phyloP scores from a whole-genome alignment of 139 green algal species.

The Eudorina sp. region DNA sequence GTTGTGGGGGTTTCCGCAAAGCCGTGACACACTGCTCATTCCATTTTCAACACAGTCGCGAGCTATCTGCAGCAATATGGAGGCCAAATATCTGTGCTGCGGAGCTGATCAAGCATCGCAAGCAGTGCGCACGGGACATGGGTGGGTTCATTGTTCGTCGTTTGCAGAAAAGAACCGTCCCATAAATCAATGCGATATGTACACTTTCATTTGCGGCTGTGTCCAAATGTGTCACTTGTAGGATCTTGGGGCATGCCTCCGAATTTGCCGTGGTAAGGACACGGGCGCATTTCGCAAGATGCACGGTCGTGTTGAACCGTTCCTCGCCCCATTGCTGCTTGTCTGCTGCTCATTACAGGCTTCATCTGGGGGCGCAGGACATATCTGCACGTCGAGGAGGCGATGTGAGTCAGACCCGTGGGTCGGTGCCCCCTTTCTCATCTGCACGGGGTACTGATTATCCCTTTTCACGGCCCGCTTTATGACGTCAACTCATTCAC shows the following conservation, averaged over 20 bases:
- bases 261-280: too few relatives aligned
- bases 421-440: too few relatives aligned
- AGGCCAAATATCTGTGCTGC: constrained; percentile 42
- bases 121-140: constrained; percentile 18
- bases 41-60: constrained; percentile 22
- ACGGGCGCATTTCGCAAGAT: too few relatives aligned
- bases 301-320: too few relatives aligned
- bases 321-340: too few relatives aligned
- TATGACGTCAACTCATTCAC: too few relatives aligned
- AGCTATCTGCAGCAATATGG: constrained; percentile 61
- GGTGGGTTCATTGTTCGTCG: constrained; percentile 19
- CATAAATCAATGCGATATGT: too few relatives aligned
- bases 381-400: constrained; percentile 63
- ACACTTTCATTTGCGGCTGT: too few relatives aligned
- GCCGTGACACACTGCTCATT: not conserved
- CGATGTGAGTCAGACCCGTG: constrained; percentile 39
- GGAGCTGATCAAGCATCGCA: constrained; percentile 48
- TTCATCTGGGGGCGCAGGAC: constrained; percentile 30
- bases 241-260: too few relatives aligned
- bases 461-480: not conserved
- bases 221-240: too few relatives aligned
- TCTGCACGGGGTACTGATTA: not conserved
- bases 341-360: constrained; percentile 28
- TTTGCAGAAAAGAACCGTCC: too few relatives aligned
- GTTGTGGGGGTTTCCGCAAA: too few relatives aligned